Evolutionary conservation across 2,329 filamentous ascomycete species (phyloP).

Genomic region (Dactylellina leptospora): DNA sequence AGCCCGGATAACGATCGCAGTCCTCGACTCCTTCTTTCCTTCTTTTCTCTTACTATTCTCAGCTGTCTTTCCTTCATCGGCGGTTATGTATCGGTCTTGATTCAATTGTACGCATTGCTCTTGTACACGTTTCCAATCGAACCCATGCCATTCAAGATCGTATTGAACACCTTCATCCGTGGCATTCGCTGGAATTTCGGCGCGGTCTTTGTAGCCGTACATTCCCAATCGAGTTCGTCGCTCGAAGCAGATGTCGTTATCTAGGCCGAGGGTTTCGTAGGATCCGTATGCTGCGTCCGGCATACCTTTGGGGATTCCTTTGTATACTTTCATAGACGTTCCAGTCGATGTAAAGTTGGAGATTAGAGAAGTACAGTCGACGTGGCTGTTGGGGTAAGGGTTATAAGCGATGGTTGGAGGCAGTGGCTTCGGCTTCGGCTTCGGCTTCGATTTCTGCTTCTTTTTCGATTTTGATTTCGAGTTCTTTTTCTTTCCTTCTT

Average conservation of each 20-base stretch:
- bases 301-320: constrained; percentile 80
- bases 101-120: constrained; percentile 70
- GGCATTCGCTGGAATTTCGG: constrained; percentile 45
- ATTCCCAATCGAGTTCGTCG: constrained; percentile 86
- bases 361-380: constrained; percentile 53
- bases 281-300: constrained; percentile 87
- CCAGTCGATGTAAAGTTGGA: constrained; percentile 39
- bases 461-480: too few relatives aligned
- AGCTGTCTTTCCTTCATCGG: constrained; percentile 9
- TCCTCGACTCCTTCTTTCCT: constrained; percentile 63
- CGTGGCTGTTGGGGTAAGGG: constrained; percentile 73
- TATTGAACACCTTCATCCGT: constrained; percentile 29
- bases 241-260: constrained; percentile 91
- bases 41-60: constrained; percentile 55
- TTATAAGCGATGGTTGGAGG: constrained; percentile 63
- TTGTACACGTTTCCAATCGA: constrained; percentile 68
- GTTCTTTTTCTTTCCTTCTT: constrained; percentile 54
- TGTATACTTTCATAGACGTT: constrained; percentile 19
- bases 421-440: constrained; percentile 58
- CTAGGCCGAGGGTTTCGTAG: constrained; percentile 78
- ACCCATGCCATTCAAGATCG: constrained; percentile 68
- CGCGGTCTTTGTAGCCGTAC: constrained; percentile 78
- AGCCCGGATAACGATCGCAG: constrained; percentile 80
- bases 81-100: constrained; percentile 67
- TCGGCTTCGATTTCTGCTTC: too few relatives aligned